These are phyloP conservation scores for Hemileccinum rubropunctum DNA, from an alignment of 768 basidiomycete species.

Conservation along the genomic window DNA sequence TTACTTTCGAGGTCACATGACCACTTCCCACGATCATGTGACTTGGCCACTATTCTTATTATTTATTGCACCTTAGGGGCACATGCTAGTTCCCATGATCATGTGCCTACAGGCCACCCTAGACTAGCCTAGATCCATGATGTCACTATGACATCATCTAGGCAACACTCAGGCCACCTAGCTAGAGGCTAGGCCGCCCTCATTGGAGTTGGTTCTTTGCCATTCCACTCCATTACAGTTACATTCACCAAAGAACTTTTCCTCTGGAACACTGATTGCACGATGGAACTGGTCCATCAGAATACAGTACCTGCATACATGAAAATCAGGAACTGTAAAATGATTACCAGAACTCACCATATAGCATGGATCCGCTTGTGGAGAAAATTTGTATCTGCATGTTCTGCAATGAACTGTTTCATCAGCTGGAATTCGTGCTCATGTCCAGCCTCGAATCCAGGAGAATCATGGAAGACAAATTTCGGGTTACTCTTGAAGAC, in stretches of 20 bases:
- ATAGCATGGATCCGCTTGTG: not conserved
- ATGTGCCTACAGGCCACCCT: too few relatives aligned
- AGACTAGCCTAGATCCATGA: too few relatives aligned
- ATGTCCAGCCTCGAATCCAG: not conserved
- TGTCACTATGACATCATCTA: too few relatives aligned
- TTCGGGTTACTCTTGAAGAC: not conserved
- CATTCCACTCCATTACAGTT: too few relatives aligned
- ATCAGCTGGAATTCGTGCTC: not conserved
- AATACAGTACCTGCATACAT: not conserved
- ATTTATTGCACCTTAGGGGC: too few relatives aligned
- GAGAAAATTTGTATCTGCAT: not conserved
- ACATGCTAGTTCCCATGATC: too few relatives aligned
- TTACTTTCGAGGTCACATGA: too few relatives aligned
- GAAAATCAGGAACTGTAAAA: not conserved
- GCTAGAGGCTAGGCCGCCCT: too few relatives aligned
- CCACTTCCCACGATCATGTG: too few relatives aligned
- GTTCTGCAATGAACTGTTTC: not conserved
- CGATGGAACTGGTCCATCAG: not conserved
- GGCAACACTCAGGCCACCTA: too few relatives aligned
- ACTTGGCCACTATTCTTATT: too few relatives aligned
- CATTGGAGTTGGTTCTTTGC: too few relatives aligned
- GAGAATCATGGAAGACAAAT: not conserved
- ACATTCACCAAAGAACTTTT: not conserved
- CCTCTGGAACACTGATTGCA: not conserved
- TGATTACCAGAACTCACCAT: not conserved